These are phyloP conservation scores for Pleurotus djamor DNA, from an alignment of 768 basidiomycete species.

Conservation along the genomic window DNA sequence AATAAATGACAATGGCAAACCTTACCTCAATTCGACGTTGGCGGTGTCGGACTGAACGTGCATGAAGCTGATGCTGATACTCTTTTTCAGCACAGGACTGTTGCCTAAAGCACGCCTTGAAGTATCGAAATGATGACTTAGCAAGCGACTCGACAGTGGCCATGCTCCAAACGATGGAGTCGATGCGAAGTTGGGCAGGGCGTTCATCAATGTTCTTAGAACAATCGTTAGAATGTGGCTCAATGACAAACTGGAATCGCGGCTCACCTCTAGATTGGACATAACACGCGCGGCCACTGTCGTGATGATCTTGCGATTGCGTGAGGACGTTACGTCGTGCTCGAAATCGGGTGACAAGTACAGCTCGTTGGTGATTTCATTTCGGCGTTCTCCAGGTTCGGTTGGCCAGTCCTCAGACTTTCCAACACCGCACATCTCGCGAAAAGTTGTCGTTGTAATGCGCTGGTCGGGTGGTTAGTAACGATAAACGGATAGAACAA, in stretches of 20 bases:
- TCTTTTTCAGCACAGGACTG: constrained; percentile 2
- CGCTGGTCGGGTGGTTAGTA: neutral
- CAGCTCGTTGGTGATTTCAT: neutral
- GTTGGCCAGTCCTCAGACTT: neutral
- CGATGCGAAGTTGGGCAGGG: neutral
- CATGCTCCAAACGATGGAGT: neutral
- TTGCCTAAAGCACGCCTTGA: neutral
- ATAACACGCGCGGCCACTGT: neutral
- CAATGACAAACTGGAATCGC: neutral
- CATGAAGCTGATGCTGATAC: neutral
- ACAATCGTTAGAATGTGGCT: neutral
- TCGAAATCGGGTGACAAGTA: neutral
- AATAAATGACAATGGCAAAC: neutral
- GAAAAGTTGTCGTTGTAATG: neutral
- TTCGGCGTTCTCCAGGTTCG: neutral
- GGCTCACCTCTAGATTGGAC: neutral
- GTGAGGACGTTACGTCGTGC: neutral
- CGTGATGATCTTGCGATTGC: neutral
- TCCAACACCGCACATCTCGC: neutral
- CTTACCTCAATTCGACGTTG: constrained; percentile 9
- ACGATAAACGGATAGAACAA: neutral
- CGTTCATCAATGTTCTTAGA: neutral
- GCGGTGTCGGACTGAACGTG: neutral
- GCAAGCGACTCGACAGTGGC: constrained; percentile 4
- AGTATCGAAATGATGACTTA: constrained; percentile 5